A percentile compares a stretch with the other conserved stretches of the same genome.
These are phyloP conservation scores for Geotrichum fermentans DNA, from an alignment of 1,139 yeast species.

Conservation along the genomic window DNA sequence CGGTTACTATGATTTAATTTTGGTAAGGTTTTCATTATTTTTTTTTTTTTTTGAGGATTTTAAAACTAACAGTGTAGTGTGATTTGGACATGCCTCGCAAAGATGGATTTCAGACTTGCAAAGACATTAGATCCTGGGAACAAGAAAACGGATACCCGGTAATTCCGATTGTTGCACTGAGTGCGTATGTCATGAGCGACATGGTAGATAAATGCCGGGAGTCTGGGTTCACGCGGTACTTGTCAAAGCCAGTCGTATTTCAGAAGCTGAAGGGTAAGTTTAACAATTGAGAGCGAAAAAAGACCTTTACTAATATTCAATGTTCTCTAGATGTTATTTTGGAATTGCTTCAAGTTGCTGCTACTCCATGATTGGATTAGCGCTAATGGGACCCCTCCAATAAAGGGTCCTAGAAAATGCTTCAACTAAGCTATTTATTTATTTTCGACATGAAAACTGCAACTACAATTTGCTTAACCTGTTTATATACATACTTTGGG, in stretches of 20 bases:
- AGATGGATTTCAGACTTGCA: constrained; percentile 80
- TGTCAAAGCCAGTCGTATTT: constrained; percentile 56
- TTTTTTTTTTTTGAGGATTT: background rate
- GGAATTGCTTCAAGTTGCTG: background rate
- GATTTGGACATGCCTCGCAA: constrained; percentile 84
- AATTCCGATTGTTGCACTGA: constrained; percentile 71
- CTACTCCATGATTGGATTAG: background rate
- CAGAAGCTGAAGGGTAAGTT: constrained; percentile 28
- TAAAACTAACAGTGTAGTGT: constrained; percentile 40
- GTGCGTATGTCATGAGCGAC: constrained; percentile 83
- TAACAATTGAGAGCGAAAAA: background rate
- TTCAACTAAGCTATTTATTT: too few species aligned
- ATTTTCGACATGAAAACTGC: too few species aligned
- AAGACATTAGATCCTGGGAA: constrained; percentile 73
- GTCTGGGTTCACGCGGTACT: constrained; percentile 74
- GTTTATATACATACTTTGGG: too few species aligned
- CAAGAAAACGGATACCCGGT: constrained; percentile 47
- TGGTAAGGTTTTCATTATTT: constrained; percentile 27
- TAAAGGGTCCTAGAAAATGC: too few species aligned
- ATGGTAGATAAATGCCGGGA: constrained; percentile 69
- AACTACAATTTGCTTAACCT: too few species aligned
- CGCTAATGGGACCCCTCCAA: too few species aligned
- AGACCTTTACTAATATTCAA: too few species aligned
- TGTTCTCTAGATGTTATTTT: constrained; percentile 4
- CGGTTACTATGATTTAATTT: constrained; percentile 55